A percentile compares a stretch with the other conserved stretches of the same genome.
Conservation (phyloP, 2,329 filamentous ascomycete genomes). For the Annulohypoxylon truncatum region DNA sequence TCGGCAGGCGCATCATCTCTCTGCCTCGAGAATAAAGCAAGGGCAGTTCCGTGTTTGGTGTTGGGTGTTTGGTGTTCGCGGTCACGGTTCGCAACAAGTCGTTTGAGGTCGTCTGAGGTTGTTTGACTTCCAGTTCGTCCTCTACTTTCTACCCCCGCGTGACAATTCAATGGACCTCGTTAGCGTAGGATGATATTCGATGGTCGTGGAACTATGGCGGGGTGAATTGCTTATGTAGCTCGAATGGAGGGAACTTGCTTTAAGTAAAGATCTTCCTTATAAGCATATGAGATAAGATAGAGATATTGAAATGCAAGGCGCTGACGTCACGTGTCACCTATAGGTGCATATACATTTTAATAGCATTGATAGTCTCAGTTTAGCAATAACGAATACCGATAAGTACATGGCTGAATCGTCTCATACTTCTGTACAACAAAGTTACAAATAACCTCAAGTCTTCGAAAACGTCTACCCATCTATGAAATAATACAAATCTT, state of each 20-base stretch:
- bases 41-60: too few species aligned
- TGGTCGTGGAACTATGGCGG: neutral
- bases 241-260: constrained; percentile 1
- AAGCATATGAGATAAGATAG: constrained; percentile 2
- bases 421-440: neutral
- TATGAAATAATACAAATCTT: neutral
- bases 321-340: constrained; percentile 34
- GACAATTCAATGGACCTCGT: neutral
- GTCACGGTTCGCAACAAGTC: neutral
- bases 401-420: neutral
- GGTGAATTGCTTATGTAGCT: constrained; percentile 1
- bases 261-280: neutral
- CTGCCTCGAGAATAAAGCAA: neutral
- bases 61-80: too few species aligned
- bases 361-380: neutral
- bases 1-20: constrained; percentile 32
- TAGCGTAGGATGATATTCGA: neutral
- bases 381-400: neutral
- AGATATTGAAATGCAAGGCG: neutral
- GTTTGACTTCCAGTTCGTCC: neutral
- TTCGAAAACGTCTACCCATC: neutral
- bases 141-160: neutral
- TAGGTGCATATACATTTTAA: constrained; percentile 13
- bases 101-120: neutral
- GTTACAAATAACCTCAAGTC: neutral